Evolutionary conservation across 768 basidiomycete species (phyloP).

Genomic region (Suillus tomentosus): DNA sequence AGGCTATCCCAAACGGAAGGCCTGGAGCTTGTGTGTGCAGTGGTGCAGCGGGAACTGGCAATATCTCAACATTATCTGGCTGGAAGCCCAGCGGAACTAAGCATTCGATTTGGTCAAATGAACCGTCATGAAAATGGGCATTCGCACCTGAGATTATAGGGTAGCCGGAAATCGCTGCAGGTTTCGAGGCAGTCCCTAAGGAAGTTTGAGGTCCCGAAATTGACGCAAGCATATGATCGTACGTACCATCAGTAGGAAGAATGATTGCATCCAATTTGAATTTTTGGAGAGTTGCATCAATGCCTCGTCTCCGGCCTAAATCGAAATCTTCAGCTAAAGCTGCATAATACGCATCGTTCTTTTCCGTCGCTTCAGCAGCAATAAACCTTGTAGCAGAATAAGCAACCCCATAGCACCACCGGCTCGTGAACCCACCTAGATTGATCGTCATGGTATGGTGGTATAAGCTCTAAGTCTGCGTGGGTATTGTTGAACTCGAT

Average conservation of each 20-base stretch:
- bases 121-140: background rate
- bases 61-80: slow-evolving; percentile 45
- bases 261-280: slow-evolving; percentile 55
- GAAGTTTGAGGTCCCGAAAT: background rate
- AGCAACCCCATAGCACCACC: background rate
- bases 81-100: slow-evolving; percentile 63
- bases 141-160: slow-evolving; percentile 62
- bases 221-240: background rate
- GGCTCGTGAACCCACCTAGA: slow-evolving; percentile 29
- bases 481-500: slow-evolving; percentile 59
- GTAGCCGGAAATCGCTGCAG: slow-evolving; percentile 61
- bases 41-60: slow-evolving; percentile 45
- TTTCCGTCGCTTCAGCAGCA: slow-evolving; percentile 27
- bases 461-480: slow-evolving; percentile 46
- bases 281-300: slow-evolving; percentile 51
- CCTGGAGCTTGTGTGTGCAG: slow-evolving; percentile 39
- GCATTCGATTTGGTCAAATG: slow-evolving; percentile 8
- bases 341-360: slow-evolving; percentile 44
- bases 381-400: slow-evolving; percentile 19
- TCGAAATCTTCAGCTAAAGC: slow-evolving; percentile 50
- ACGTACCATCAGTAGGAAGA: slow-evolving; percentile 43
- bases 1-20: slow-evolving; percentile 62
- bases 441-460: slow-evolving; percentile 38
- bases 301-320: slow-evolving; percentile 53
- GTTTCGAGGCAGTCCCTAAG: slow-evolving; percentile 31